A percentile compares a stretch with the other conserved stretches of the same genome.
Evolutionary conservation across 164 flowering plant species (phyloP).

Genomic region (Houttuynia cordata): DNA sequence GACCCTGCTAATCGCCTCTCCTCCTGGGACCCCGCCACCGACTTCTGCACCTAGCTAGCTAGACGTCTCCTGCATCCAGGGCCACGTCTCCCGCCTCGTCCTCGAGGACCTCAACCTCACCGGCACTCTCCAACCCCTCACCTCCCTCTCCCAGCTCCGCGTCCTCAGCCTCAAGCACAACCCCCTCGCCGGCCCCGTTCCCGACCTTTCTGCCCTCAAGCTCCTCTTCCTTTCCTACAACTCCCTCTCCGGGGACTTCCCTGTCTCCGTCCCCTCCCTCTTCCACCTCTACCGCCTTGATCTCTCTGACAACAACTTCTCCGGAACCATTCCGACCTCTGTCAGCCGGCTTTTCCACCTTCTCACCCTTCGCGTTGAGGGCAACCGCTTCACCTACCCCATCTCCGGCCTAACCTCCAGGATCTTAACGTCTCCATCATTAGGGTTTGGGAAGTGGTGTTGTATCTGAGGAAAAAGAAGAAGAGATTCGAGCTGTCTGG

Average conservation of each 20-base stretch:
- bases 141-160: conserved; percentile 44
- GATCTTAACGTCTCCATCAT: conserved; percentile 73
- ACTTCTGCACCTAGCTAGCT: conserved; percentile 48
- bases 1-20: conserved; percentile 38
- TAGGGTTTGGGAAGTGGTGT: no score
- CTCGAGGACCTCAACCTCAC: conserved; percentile 49
- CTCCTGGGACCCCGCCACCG: conserved; percentile 33
- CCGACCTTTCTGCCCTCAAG: conserved; percentile 47
- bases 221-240: conserved; percentile 64
- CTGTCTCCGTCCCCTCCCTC: conserved; percentile 31
- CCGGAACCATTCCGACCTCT: conserved; percentile 43
- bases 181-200: conserved; percentile 41
- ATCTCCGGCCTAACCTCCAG: conserved; percentile 34
- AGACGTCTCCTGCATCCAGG: conserved; percentile 44
- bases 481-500: no score
- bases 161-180: conserved; percentile 53
- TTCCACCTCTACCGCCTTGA: conserved; percentile 59
- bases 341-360: conserved; percentile 43
- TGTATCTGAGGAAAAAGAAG: no score
- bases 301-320: conserved; percentile 54
- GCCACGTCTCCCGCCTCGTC: conserved; percentile 57
- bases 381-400: conserved; percentile 45
- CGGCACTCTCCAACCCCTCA: conserved; percentile 27
- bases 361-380: conserved; percentile 58
- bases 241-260: conserved; percentile 45